Base-by-base conservation (phyloP, 2,329 filamentous ascomycete genomes). In the Fusarium nisikadoi region DNA sequence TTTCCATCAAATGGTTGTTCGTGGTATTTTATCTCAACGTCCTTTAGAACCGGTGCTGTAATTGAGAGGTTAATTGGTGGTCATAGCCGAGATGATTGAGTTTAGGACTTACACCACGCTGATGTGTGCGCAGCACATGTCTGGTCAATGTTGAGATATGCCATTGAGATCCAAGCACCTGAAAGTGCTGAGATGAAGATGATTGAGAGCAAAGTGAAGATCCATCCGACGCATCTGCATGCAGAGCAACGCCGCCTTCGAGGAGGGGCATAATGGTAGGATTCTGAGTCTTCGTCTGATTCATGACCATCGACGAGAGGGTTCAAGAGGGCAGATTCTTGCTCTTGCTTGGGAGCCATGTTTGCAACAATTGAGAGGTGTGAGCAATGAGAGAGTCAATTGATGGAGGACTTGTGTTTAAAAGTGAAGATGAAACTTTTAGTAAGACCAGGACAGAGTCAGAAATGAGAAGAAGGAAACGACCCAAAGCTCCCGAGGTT, bases 1-100 rank as follows among this genome's bases (percentile, higher is more conserved):
- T 86, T 86, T 0, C 88, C 89, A 67, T 91, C 89, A 77, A 90
- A 91, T 4, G 71, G 71, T 55, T 83, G 76, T 19, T 63, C 53
- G 4, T 62, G 31, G 58, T 84, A 83, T 19, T 72, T 73, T 42
- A 83, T 74, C 19, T 70, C 47, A 8, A 83, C 77, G 16, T 82
- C 77, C 7, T 75, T 71, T 0, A 84, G 67, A 5, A 84, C 55
- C 5, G 83, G 80, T 17, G 81, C 80, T 81, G 23, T 19, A 9
- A 2, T 19, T 25, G 16, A 19, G 23, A 36, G 9, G 58, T 71
- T 49, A 75, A 50, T 6, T 33, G 19, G 5, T 14, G 5, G 7
- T 6, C 20, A 1, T 4, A 25, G 1, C 2, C 20, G 13, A 6
- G 8, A 14, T 9, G 6, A 25, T n/a, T 19, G 29, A 39, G 14